Evolutionary conservation across 164 flowering plant species (phyloP).

Genomic region (Buxus sempervirens): DNA sequence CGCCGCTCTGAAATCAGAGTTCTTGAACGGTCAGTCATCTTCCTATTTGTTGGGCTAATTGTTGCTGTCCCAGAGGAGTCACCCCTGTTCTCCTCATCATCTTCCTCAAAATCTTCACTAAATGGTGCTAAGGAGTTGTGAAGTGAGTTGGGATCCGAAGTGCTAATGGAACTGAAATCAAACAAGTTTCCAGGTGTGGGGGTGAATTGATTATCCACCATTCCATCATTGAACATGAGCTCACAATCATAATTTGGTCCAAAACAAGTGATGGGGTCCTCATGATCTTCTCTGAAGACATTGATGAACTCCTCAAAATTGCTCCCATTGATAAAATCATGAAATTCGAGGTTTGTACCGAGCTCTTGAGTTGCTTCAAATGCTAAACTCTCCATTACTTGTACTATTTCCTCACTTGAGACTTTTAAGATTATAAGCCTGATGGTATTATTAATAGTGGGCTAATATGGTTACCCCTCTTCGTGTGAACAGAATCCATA

Average conservation of each 20-base stretch:
- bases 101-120: slow-evolving; percentile 22
- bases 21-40: slow-evolving; percentile 46
- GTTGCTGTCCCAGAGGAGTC: slow-evolving; percentile 43
- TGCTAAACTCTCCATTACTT: slow-evolving; percentile 3
- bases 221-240: slow-evolving; percentile 15
- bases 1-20: slow-evolving; percentile 66
- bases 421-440: too few species aligned
- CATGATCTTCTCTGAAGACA: slow-evolving; percentile 37
- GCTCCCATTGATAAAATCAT: slow-evolving; percentile 30
- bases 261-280: slow-evolving; percentile 1
- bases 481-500: too few species aligned
- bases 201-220: slow-evolving; percentile 16
- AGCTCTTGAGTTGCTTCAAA: neutral
- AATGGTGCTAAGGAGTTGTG: slow-evolving; percentile 10
- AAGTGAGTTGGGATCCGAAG: slow-evolving; percentile 19
- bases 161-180: slow-evolving; percentile 9
- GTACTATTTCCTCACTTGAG: neutral
- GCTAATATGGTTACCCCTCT: too few species aligned
- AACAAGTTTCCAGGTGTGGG: slow-evolving; percentile 16
- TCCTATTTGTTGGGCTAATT: slow-evolving; percentile 19
- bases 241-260: slow-evolving; percentile 16
- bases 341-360: slow-evolving; percentile 1
- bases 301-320: slow-evolving; percentile 44
- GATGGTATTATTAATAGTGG: too few species aligned
- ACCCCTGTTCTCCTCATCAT: slow-evolving; percentile 31